phyloP scores from a whole-genome alignment of 106 monocot species.

The Platanthera zijinensis region DNA sequence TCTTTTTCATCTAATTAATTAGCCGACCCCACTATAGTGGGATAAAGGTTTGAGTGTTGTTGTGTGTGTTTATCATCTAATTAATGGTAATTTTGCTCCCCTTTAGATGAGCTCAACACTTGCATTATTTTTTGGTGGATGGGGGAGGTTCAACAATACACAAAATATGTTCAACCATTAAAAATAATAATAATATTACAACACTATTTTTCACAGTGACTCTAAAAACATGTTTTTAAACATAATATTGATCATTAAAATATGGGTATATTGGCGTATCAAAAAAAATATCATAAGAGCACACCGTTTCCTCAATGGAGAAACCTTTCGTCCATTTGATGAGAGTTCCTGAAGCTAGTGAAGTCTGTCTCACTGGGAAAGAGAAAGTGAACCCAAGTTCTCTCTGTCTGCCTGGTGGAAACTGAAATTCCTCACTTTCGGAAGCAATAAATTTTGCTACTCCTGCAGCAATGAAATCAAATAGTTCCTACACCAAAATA shows the following conservation, averaged over 20 bases:
- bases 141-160: too few relatives aligned
- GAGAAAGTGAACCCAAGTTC: constrained; percentile 79
- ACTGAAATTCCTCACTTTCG: constrained; percentile 45
- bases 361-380: constrained; percentile 61
- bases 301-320: constrained; percentile 49
- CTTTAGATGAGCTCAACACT: too few relatives aligned
- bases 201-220: neutral
- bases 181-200: neutral
- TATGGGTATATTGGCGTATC: neutral
- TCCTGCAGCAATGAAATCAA: constrained; percentile 56
- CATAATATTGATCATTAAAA: neutral
- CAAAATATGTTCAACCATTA: too few relatives aligned
- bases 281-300: neutral
- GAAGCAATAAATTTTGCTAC: constrained; percentile 55
- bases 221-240: neutral
- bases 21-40: too few relatives aligned
- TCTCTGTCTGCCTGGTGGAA: constrained; percentile 41
- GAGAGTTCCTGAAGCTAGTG: constrained; percentile 51
- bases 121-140: too few relatives aligned
- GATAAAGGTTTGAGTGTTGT: too few relatives aligned
- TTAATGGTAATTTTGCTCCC: too few relatives aligned
- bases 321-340: constrained; percentile 81
- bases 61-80: too few relatives aligned
- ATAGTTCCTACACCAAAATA: constrained; percentile 40
- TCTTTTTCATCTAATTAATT: too few relatives aligned